These are phyloP conservation scores for Fusarium multiceps DNA, from an alignment of 2,329 filamentous ascomycete genomes.

Conservation along the genomic window DNA sequence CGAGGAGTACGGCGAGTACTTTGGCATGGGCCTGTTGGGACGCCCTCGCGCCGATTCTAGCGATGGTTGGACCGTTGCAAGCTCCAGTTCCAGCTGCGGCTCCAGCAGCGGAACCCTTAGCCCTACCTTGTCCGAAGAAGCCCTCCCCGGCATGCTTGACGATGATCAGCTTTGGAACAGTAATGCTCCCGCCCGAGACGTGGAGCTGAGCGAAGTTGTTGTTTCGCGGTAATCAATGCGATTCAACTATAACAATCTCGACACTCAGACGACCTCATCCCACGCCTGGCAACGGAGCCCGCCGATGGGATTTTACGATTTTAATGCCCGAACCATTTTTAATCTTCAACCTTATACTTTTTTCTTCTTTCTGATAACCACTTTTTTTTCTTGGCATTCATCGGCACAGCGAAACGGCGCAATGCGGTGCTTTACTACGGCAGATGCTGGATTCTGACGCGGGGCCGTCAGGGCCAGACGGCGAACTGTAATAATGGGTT, in stretches of 20 bases:
- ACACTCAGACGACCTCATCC: constrained; percentile 26
- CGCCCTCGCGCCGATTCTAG: constrained; percentile 65
- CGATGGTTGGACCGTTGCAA: constrained; percentile 91
- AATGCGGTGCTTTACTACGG: constrained; percentile 48
- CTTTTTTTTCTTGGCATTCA: constrained; percentile 52
- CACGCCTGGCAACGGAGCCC: constrained; percentile 17
- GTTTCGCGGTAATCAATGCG: constrained; percentile 51
- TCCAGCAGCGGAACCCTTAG: constrained; percentile 63
- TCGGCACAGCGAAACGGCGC: constrained; percentile 56
- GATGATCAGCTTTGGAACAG: constrained; percentile 49
- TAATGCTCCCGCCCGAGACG: constrained; percentile 51
- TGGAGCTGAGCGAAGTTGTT: constrained; percentile 60
- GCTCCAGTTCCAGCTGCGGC: constrained; percentile 76
- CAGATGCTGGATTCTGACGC: constrained; percentile 45
- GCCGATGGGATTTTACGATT: constrained; percentile 41
- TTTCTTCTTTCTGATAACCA: constrained; percentile 43
- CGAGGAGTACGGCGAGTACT: constrained; percentile 61
- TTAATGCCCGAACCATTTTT: constrained; percentile 48
- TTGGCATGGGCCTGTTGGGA: constrained; percentile 60
- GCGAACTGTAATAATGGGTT: constrained; percentile 46
- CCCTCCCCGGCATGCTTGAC: constrained; percentile 50
- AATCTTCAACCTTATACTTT: constrained; percentile 49
- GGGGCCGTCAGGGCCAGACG: constrained; percentile 44
- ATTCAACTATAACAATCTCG: constrained; percentile 7
- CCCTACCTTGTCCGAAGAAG: constrained; percentile 60